Percentiles rank a stretch among this genome's conserved stretches.
Conservation (phyloP, 306 rosid species). For the Ochetophila trinervis region DNA sequence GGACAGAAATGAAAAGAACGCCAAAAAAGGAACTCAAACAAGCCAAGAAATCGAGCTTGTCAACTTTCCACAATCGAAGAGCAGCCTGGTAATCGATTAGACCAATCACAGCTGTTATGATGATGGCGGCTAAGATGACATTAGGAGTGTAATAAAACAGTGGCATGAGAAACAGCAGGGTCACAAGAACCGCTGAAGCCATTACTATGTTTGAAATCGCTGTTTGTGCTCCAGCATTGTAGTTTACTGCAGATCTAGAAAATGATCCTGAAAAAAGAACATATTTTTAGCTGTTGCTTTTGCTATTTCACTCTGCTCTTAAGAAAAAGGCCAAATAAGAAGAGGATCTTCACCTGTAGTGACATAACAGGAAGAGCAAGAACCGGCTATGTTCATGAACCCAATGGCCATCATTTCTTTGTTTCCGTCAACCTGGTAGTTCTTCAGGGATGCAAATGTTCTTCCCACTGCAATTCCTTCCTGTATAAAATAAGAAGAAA, state of each 20-base stretch:
- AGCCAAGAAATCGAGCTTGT: slow-evolving; percentile 89
- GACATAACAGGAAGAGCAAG: slow-evolving; percentile 89
- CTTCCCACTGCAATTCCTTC: slow-evolving; percentile 99
- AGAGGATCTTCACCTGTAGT: slow-evolving; percentile 58
- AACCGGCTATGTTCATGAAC: slow-evolving; percentile 91
- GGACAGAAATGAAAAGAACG: slow-evolving; percentile 91
- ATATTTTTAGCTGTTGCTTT: slow-evolving; percentile 5
- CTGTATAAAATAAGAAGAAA: slow-evolving; percentile 30
- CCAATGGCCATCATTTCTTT: slow-evolving; percentile 99
- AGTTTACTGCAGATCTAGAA: slow-evolving; percentile 96
- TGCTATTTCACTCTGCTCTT: neutral
- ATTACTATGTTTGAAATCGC: slow-evolving; percentile 77
- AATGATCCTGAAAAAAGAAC: slow-evolving; percentile 65
- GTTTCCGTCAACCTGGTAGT: slow-evolving; percentile 99
- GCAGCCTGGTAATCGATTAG: slow-evolving; percentile 77
- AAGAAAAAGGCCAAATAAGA: slow-evolving; percentile 13
- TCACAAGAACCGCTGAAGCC: slow-evolving; percentile 92
- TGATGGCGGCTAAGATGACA: slow-evolving; percentile 81
- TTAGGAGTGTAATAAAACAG: slow-evolving; percentile 88
- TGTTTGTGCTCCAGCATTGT: slow-evolving; percentile 87
- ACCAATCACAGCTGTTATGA: slow-evolving; percentile 89
- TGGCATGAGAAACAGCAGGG: slow-evolving; percentile 92
- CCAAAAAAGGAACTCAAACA: slow-evolving; percentile 88
- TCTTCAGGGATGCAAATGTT: slow-evolving; percentile 81
- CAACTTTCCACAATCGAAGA: slow-evolving; percentile 74